Evolutionary conservation across 495 filamentous ascomycete genomes (phyloP), one percentile per base, ranked within the genome.

Genomic region (Cenococcum geophilum): DNA sequence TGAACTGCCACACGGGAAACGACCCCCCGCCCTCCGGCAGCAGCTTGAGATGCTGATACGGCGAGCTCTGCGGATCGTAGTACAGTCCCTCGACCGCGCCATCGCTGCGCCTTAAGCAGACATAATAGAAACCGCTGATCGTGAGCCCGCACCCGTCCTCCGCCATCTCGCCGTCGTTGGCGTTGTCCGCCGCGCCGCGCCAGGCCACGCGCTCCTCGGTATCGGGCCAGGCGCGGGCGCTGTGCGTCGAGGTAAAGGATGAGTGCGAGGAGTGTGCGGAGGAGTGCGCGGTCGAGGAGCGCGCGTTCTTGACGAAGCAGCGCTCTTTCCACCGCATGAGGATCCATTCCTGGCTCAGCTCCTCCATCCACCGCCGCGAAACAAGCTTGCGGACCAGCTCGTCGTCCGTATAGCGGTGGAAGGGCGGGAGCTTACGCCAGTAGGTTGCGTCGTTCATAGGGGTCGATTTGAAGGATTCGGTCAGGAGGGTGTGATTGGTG

Each of bases 261-360:
- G 40, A 45, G 40, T 45, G 2, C 6, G 27, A 2, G 27, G 27
- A 32, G 27, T 2, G 40, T 4, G 40, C 40, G 40, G 40, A 1
- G 40, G 12, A 14, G 18, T 45, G 12, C 3, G 18, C 40, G 25
- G 27, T 64, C 55, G 43, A 27, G 27, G 58, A 60, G 43, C 59
- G 61, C 25, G 60, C 60, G 40, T 49, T 48, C 1, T 81, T 84
- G 59, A 89, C 83, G 73, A 89, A 89, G 67, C 86, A 88, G 67
- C 84, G 83, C 72, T 89, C 86, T 74, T 90, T 90, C 87, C 87
- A 89, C 59, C 87, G 76, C 86, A 90, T 89, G 63, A 90, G 73
- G 49, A 90, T 80, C 83, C 83, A 89, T 16, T 83, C 76, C 64
- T 79, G 74, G 43, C 70, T 76, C 63, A 86, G 61, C 67, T 79